Percentiles rank a stretch among this genome's conserved stretches.
Conservation (phyloP, 768 basidiomycete genomes). For the Naganishia onofrii region DNA sequence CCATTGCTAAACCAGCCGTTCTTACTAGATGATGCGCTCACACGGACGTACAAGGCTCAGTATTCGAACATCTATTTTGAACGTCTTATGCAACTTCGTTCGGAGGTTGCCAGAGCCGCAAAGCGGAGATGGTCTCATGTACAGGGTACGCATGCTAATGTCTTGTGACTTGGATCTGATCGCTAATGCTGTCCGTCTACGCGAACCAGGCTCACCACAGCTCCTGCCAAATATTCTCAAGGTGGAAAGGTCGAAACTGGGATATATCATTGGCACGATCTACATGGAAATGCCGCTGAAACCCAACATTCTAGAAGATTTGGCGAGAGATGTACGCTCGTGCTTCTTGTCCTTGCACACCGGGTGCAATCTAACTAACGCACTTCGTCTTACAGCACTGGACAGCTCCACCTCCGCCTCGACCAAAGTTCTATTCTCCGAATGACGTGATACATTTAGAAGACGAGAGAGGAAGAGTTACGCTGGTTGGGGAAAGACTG, state of each 20-base stretch:
- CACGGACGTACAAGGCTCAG: slow-evolving; percentile 62
- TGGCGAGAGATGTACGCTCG: slow-evolving; percentile 73
- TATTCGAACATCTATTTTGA: slow-evolving; percentile 73
- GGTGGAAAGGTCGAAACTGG: slow-evolving; percentile 75
- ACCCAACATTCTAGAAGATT: slow-evolving; percentile 93
- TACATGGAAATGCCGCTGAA: slow-evolving; percentile 99
- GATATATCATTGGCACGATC: slow-evolving; percentile 89
- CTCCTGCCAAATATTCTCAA: slow-evolving; percentile 81
- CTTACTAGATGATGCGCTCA: slow-evolving; percentile 39
- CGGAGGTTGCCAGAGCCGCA: slow-evolving; percentile 59
- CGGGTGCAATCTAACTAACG: too few relatives aligned
- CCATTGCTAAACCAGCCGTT: slow-evolving; percentile 46
- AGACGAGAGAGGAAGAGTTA: slow-evolving; percentile 91
- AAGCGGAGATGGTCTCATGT: slow-evolving; percentile 58
- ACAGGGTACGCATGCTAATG: slow-evolving; percentile 43
- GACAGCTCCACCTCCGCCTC: slow-evolving; percentile 76
- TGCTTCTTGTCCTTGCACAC: not conserved
- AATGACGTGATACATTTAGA: slow-evolving; percentile 85
- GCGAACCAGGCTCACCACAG: slow-evolving; percentile 61
- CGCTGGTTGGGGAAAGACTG: slow-evolving; percentile 74
- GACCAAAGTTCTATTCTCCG: slow-evolving; percentile 68
- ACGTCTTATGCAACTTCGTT: slow-evolving; percentile 58
- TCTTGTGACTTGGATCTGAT: too few relatives aligned
- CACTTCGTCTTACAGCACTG: too few relatives aligned
- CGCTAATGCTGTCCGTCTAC: not conserved